Evolutionary conservation across 2,329 filamentous ascomycete genomes (phyloP), one percentile per base, ranked within the genome.

Genomic region (Colletotrichum endophyticum): DNA sequence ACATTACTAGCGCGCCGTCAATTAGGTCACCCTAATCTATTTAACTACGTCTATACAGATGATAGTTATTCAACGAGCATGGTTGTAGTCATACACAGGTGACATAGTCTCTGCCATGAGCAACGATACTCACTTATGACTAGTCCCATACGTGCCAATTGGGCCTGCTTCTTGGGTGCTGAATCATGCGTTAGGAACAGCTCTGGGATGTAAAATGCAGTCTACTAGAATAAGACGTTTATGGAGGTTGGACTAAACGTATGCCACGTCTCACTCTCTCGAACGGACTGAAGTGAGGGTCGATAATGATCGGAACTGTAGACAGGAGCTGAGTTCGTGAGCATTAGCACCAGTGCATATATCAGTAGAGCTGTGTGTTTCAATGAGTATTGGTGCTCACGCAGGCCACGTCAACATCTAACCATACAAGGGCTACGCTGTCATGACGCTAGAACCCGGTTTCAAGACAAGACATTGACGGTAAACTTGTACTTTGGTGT

Each of bases 71-170:
- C 44, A 3, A 53, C 2, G 44, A 22, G 6, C 4, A 6, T 53
- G 44, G 11, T 2, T 13, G 11, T 22, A 25, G 12, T 22, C 12
- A 5, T 13, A 13, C 6, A 2, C 16, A 22, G n/a, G 13, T 53
- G 0, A n/a, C 44, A 13, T 13, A 3, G 11, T 22, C 44, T 7
- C 11, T 22, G n/a, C 2, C 8, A 49, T 49, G 12, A 22, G 44
- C 19, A 49, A 13, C n/a, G 19, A 12, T 11, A 4, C 44, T 4
- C 44, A 22, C 0, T 22, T 4, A 6, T 53, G 44, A 53, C 11
- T 12, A 1, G n/a, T 8, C 3, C 1, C 6, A 22, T 1, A 22
- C 0, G n/a, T 22, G 9, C 1, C 11, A 1, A 49, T 5, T 1
- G 7, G 12, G n/a, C n/a, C 12, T 22, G n/a, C 0, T 25, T 25